Conservation (phyloP, 768 basidiomycete species). For the Guyanaporus albipodus region DNA sequence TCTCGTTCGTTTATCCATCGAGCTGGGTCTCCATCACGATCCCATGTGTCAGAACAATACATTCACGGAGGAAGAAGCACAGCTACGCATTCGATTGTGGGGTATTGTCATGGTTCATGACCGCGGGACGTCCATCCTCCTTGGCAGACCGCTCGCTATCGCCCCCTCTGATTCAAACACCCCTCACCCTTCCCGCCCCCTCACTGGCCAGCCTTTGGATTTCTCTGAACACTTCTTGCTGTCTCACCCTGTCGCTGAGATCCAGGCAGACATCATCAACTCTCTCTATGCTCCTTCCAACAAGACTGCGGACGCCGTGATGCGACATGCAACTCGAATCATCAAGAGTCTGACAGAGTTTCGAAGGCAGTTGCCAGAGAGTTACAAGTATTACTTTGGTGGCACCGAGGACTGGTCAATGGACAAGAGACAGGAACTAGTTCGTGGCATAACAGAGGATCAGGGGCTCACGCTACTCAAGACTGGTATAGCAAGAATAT, state of each 20-base stretch:
- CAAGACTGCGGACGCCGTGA: constrained; percentile 63
- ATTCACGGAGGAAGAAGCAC: constrained; percentile 75
- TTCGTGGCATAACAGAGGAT: constrained; percentile 73
- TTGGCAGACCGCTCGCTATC: constrained; percentile 82
- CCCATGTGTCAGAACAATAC: constrained; percentile 57
- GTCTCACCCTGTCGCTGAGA: constrained; percentile 72
- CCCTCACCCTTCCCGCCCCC: constrained; percentile 55
- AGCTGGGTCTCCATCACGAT: constrained; percentile 84
- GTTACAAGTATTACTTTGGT: constrained; percentile 70
- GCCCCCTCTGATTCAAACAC: constrained; percentile 81
- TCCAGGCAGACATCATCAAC: constrained; percentile 87
- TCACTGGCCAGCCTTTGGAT: constrained; percentile 34
- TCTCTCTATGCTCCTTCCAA: constrained; percentile 77
- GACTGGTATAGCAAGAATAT: constrained; percentile 74
- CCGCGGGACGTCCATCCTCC: constrained; percentile 81
- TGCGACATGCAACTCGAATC: constrained; percentile 75
- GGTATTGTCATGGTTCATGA: constrained; percentile 82
- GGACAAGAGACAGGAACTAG: constrained; percentile 61
- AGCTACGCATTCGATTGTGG: constrained; percentile 80
- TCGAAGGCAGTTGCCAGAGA: constrained; percentile 62
- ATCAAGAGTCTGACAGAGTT: constrained; percentile 75
- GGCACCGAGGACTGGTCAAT: constrained; percentile 73
- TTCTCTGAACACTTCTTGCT: constrained; percentile 79
- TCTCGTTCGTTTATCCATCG: constrained; percentile 76
- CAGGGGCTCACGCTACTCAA: constrained; percentile 81